Percentiles rank a stretch among this genome's conserved stretches.
These are phyloP conservation scores for Fusarium sp. DNA, from an alignment of 2,329 filamentous ascomycete genomes.

Conservation along the genomic window DNA sequence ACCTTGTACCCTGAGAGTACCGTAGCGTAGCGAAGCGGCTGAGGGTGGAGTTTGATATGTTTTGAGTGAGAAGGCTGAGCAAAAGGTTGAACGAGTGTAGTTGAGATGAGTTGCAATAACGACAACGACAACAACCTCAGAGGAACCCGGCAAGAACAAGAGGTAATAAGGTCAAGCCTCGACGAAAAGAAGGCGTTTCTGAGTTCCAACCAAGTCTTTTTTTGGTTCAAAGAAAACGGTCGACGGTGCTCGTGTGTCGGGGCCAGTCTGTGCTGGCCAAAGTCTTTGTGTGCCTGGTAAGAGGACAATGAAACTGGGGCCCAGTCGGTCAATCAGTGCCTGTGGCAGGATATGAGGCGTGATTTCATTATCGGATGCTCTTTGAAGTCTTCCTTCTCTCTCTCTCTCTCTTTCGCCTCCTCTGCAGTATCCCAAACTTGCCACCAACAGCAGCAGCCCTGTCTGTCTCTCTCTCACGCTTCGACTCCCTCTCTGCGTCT, in stretches of 20 bases:
- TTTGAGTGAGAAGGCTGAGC: slow-evolving; percentile 13
- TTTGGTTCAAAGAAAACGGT: slow-evolving; percentile 31
- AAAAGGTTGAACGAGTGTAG: slow-evolving; percentile 4
- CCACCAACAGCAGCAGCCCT: slow-evolving; percentile 13
- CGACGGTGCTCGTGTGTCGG: slow-evolving; percentile 27
- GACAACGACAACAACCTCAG: background rate
- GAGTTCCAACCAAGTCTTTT: slow-evolving; percentile 1
- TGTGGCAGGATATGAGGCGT: slow-evolving; percentile 30
- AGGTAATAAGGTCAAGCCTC: slow-evolving; percentile 15
- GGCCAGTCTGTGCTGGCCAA: slow-evolving; percentile 33
- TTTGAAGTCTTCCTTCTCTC: slow-evolving; percentile 32
- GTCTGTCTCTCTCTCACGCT: slow-evolving; percentile 10
- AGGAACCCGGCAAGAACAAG: slow-evolving; percentile 13
- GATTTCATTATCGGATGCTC: slow-evolving; percentile 37
- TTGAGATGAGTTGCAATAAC: background rate
- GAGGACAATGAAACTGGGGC: slow-evolving; percentile 43
- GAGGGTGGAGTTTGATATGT: slow-evolving; percentile 12
- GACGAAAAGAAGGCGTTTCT: background rate
- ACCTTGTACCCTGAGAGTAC: slow-evolving; percentile 21
- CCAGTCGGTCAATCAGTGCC: slow-evolving; percentile 27
- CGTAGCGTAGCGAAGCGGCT: background rate
- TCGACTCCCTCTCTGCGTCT: slow-evolving; percentile 25
- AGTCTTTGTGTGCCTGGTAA: slow-evolving; percentile 36
- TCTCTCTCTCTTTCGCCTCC: background rate
- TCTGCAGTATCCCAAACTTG: slow-evolving; percentile 4